phyloP scores from a whole-genome alignment of 2,329 filamentous ascomycete genomes.

The Leptographium wingfieldii region DNA sequence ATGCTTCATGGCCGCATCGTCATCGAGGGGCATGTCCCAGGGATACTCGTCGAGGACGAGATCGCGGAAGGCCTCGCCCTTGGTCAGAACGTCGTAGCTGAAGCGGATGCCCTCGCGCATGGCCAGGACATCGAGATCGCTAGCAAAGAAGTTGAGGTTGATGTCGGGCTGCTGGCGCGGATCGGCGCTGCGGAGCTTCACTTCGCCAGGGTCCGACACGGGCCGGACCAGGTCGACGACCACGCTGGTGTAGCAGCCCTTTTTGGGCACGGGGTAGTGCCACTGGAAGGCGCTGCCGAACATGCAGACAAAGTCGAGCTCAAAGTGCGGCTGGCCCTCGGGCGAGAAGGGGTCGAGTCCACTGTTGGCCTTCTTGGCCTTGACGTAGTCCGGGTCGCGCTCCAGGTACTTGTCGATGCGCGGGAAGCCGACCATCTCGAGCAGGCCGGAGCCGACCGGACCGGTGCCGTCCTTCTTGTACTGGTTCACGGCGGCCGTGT shows the following conservation, averaged over 20 bases:
- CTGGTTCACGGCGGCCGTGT: slow-evolving; percentile 20
- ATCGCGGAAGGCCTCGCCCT: slow-evolving; percentile 43
- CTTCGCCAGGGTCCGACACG: slow-evolving; percentile 32
- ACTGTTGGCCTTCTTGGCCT: slow-evolving; percentile 27
- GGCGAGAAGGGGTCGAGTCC: slow-evolving; percentile 41
- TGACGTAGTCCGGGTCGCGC: slow-evolving; percentile 32
- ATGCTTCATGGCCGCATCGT: slow-evolving; percentile 42
- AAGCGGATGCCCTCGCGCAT: slow-evolving; percentile 45
- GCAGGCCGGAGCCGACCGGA: slow-evolving; percentile 21
- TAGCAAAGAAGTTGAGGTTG: slow-evolving; percentile 45
- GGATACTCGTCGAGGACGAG: slow-evolving; percentile 42
- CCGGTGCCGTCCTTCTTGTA: slow-evolving; percentile 27
- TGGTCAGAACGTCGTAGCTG: slow-evolving; percentile 43
- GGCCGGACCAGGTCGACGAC: slow-evolving; percentile 35
- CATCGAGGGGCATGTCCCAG: slow-evolving; percentile 44
- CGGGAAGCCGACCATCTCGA: slow-evolving; percentile 42
- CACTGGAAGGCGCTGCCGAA: slow-evolving; percentile 38
- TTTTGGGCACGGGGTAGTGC: slow-evolving; percentile 27
- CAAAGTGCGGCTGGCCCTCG: slow-evolving; percentile 45
- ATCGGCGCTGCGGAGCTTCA: slow-evolving; percentile 42
- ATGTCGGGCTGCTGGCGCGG: slow-evolving; percentile 46
- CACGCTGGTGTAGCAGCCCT: slow-evolving; percentile 41
- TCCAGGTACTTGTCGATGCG: slow-evolving; percentile 42
- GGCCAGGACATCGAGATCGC: slow-evolving; percentile 43
- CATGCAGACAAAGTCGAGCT: slow-evolving; percentile 49